Base-by-base conservation (phyloP, 495 filamentous ascomycete species). In the Clohesyomyces aquaticus region DNA sequence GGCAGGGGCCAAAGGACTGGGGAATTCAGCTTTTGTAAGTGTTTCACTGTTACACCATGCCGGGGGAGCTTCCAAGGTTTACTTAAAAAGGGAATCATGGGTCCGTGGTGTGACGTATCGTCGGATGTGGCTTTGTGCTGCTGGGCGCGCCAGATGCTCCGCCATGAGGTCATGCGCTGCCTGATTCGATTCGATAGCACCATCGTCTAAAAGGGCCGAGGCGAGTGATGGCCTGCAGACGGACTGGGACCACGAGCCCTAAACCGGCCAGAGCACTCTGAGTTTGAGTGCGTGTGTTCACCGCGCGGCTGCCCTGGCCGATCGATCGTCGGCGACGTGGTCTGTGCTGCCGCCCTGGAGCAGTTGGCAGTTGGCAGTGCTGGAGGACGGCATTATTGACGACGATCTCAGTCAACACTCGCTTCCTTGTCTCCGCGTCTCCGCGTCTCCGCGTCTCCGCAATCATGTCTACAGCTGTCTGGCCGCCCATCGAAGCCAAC, bases 391-490 rank as follows among this genome's bases (percentile, higher is more conserved):
- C n/a, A n/a, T n/a, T n/a, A n/a, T n/a, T n/a, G n/a, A n/a, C n/a
- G n/a, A n/a, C n/a, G n/a, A n/a, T n/a, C n/a, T n/a, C n/a, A n/a
- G n/a, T n/a, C n/a, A n/a, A n/a, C n/a, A n/a, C n/a, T n/a, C 47
- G 41, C 29, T 22, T 3, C 48, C 10, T 23, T 25, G 14, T 18
- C 22, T 9, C n/a, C 26, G 6, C 4, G 9, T 42, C 48, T 27
- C 12, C 52, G 11, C 51, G n/a, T n/a, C n/a, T n/a, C n/a, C 26
- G 3, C 41, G 19, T 45, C 47, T 16, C 9, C 35, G 28, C 25
- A 18, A 42, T 29, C 52, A 71, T 71, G 69, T 71, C 69, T 21
- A 66, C 69, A 12, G 57, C 65, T 18, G 58, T 71, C 38, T 71
- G 69, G 69, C 69, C 69, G 19, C 65, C 65, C 27, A 68, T 71